Base-by-base conservation (phyloP, 1,284 basidiomycete genomes). In the Cystobasidiaceae sp. region DNA sequence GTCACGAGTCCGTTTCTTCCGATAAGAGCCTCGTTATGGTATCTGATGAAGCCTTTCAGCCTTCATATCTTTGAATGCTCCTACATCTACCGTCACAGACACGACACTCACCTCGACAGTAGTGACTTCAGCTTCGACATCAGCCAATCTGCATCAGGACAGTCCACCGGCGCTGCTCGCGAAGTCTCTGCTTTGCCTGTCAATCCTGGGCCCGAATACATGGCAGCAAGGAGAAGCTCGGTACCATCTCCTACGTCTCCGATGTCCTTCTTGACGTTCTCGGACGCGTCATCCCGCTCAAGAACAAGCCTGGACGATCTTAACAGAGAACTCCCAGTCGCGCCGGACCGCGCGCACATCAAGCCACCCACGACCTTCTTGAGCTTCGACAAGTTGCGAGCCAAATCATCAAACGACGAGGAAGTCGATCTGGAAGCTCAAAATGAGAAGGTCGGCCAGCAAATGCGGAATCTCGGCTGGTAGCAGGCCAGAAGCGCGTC, bases 51-150 rank as follows among this genome's bases (percentile, higher is more conserved):
- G n/a, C n/a, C n/a, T n/a, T 37, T 13, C 41, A 57, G 54, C 25
- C 37, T 57, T 21, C 54, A 57, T 32, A 23, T 25, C 37, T 57
- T 57, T n/a, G 54, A 57, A 27, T 27, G 7, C 54, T 43, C 43
- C 23, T 33, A 44, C 23, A 25, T 34, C 21, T 27, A 37, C 23
- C 37, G 28, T 19, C 11, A 32, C 6, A 11, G 13, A 27, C 21
- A 6, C n/a, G 19, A 21, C 11, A 28, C 27, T 7, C 25, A 25
- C 6, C 43, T 37, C 17, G 27, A 33, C 17, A 44, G 13, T 19
- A 57, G 43, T 27, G 30, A 45, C 41, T 57, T 44, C 39, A 23
- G 21, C 25, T 57, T 57, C 23, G 43, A n/a, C 27, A 21, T 25
- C 4, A 13, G 17, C n/a, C 37, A 21, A 25, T 39, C 33, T 23